Conservation (phyloP, 2,329 filamentous ascomycete species). For the Huntiella omanensis region DNA sequence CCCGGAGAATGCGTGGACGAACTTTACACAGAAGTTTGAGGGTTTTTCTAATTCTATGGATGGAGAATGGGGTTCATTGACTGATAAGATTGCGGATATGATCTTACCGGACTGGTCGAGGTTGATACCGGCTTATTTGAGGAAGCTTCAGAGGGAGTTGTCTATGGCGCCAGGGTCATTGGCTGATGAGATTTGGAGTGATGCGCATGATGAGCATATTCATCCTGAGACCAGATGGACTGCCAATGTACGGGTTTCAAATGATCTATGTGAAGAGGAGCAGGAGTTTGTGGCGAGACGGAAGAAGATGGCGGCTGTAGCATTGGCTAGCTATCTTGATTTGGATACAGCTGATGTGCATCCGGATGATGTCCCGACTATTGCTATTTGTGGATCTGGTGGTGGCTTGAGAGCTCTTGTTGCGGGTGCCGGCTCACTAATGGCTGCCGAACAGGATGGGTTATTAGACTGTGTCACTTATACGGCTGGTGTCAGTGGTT, state of each 20-base stretch:
- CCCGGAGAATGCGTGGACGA: constrained; percentile 24
- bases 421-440: constrained; percentile 67
- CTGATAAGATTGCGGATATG: constrained; percentile 44
- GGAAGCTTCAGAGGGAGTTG: constrained; percentile 72
- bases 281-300: constrained; percentile 52
- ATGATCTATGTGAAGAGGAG: constrained; percentile 68
- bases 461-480: constrained; percentile 91
- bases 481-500: constrained; percentile 85
- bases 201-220: constrained; percentile 64
- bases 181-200: constrained; percentile 82
- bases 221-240: constrained; percentile 78
- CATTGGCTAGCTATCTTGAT: constrained; percentile 65
- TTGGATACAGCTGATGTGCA: constrained; percentile 67
- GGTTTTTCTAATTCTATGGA: constrained; percentile 35
- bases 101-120: constrained; percentile 73
- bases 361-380: constrained; percentile 78
- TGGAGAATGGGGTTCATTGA: constrained; percentile 33
- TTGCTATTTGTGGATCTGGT: constrained; percentile 87
- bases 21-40: constrained; percentile 29
- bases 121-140: constrained; percentile 53
- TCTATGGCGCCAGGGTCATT: constrained; percentile 76
- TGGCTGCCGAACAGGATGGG: constrained; percentile 69
- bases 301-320: constrained; percentile 47
- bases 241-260: constrained; percentile 64
- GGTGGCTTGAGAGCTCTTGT: constrained; percentile 80